phyloP scores from a whole-genome alignment of 2,329 filamentous ascomycete genomes.

The Trichophyton equinum region DNA sequence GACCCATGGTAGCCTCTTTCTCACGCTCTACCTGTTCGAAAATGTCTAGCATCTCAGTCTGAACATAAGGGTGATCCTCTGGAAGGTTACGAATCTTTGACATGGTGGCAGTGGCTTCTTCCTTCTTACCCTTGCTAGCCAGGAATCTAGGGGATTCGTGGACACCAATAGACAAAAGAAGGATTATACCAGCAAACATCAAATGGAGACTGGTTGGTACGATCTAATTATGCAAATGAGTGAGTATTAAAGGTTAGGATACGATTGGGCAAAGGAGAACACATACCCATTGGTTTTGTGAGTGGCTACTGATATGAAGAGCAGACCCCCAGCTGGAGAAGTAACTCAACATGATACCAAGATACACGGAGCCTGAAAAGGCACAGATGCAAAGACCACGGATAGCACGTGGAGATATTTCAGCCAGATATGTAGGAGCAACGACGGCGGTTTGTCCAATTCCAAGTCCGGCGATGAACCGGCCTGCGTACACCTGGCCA shows the following conservation, averaged over 20 bases:
- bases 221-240: slow-evolving; percentile 15
- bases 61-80: slow-evolving; percentile 31
- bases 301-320: slow-evolving; percentile 37
- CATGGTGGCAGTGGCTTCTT: slow-evolving; percentile 26
- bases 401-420: slow-evolving; percentile 56
- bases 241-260: background rate
- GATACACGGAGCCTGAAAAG: slow-evolving; percentile 59
- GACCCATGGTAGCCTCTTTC: slow-evolving; percentile 31
- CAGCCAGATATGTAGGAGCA: slow-evolving; percentile 57
- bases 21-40: slow-evolving; percentile 34
- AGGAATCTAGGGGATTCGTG: slow-evolving; percentile 60
- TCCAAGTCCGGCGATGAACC: slow-evolving; percentile 34
- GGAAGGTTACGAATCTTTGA: slow-evolving; percentile 34
- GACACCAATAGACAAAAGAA: slow-evolving; percentile 55
- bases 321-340: slow-evolving; percentile 58
- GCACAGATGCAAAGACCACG: slow-evolving; percentile 62
- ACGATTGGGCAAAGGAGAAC: background rate
- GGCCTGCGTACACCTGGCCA: slow-evolving; percentile 32
- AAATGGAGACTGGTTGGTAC: slow-evolving; percentile 64
- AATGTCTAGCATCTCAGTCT: slow-evolving; percentile 22
- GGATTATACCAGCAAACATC: slow-evolving; percentile 63
- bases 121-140: slow-evolving; percentile 50
- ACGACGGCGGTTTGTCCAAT: slow-evolving; percentile 34
- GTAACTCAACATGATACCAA: slow-evolving; percentile 67
- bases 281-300: slow-evolving; percentile 37